Base-by-base conservation (phyloP, 305 asterid species). In the Ilex paraguariensis region DNA sequence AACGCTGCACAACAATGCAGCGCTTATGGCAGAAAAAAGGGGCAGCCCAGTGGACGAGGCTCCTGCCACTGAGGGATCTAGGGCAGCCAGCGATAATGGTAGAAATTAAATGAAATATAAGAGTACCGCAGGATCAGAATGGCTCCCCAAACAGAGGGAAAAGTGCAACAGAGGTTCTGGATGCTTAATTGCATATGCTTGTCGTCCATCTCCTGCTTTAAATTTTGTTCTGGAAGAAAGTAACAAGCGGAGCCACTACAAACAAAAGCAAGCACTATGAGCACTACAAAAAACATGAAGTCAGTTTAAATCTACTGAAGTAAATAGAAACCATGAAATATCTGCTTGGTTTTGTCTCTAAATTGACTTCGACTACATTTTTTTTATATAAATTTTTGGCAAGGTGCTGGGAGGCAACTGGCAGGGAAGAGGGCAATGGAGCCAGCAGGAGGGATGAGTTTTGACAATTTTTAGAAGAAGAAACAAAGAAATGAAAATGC, bases 101-200 rank as follows among this genome's bases (percentile, higher is more conserved):
- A 36, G 45, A 48, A 50, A 21, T 14, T 8, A 65, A 9, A 5
- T 30, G n/a, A 45, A 56, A 54, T 7, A 42, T 30, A 10, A 50
- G 70, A 39, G 60, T 94, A 94, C 99, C 77, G 95, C 91, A 3
- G 99, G 99, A 82, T 94, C 99, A 0, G 97, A 90, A 69, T 94
- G 97, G 77, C 81, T 83, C 49, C 97, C 99, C 7, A 90, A 81
- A 55, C 91, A 79, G 64, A 94, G 96, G 54, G 99, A 90, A 60
- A 94, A 94, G 80, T 94, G 82, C 21, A 94, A 81, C 59, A 94
- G 97, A 57, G 99, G 96, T 77, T 90, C 96, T 1, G 91, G 83
- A 9, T 70, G 85, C 69, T 73, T 92, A 50, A 94, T 77, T 53
- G 83, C 84, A 59, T 84, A 94, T 32, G 89, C 78, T 81, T 79